Percentiles rank a stretch among this genome's conserved stretches.
phyloP scores from a whole-genome alignment of 2,329 filamentous ascomycete species.

The Alternaria brassicae region DNA sequence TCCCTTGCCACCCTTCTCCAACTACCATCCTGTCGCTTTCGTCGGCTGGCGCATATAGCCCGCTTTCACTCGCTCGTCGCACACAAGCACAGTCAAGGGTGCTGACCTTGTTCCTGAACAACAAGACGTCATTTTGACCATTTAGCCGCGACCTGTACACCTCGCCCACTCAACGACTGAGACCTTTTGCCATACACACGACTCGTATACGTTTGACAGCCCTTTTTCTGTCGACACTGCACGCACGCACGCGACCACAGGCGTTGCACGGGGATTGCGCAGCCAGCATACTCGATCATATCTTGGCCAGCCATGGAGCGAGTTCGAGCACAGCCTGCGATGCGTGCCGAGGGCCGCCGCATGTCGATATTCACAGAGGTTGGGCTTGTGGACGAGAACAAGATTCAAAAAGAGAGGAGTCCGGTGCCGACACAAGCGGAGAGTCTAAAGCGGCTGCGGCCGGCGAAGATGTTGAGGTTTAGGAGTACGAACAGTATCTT shows the following conservation, averaged over 20 bases:
- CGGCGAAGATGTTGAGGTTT: conserved; percentile 42
- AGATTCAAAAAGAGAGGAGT: conserved; percentile 37
- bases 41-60: background rate
- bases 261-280: no score
- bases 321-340: conserved; percentile 35
- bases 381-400: conserved; percentile 46
- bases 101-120: conserved; percentile 22
- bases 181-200: background rate
- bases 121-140: conserved; percentile 31
- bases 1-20: conserved; percentile 7
- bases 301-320: conserved; percentile 32
- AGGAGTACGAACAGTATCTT: conserved; percentile 42
- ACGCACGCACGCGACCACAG: conserved; percentile 17
- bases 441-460: conserved; percentile 32
- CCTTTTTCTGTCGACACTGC: conserved; percentile 2
- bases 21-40: background rate
- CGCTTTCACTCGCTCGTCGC: conserved; percentile 6
- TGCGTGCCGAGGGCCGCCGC: conserved; percentile 28
- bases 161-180: background rate
- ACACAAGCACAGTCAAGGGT: conserved; percentile 5
- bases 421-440: conserved; percentile 36
- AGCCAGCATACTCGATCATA: background rate
- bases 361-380: conserved; percentile 49
- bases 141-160: conserved; percentile 4
- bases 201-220: conserved; percentile 1